Base-by-base conservation (phyloP, 169 alveolate species). In the Miamiensis avidus region DNA sequence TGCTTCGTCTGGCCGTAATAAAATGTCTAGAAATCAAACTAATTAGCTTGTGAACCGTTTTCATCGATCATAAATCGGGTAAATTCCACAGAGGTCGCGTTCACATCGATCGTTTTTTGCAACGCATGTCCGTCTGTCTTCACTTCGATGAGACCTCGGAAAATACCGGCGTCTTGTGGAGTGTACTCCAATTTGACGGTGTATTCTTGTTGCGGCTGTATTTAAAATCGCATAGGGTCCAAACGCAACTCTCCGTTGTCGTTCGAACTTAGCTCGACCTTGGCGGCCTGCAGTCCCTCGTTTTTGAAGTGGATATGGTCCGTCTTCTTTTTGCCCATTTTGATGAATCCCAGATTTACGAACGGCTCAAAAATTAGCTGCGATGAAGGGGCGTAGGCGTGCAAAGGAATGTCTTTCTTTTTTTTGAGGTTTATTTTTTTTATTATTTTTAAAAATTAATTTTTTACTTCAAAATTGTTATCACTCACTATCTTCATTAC, bases 1-100 rank as follows among this genome's bases (percentile, higher is more conserved):
- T 93, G 92, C 87, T 94, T 91, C 69, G 84, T 88, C 85, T 95
- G 92, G 0, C 98, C 98, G 92, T 92, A 94, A 89, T 95, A 95
- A 49, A 95, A 92, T 29, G 93, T 86, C 1, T 97, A 96, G 82
- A 95, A 95, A 85, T 94, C 92, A 34, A 94, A 89, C 33, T 93
- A 89, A 34, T 92, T 88, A 65, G 90, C 91, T 64, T 93, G 85
- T 26, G 93, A 94, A n/a, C 97, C 97, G 1, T 92, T 93, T 77
- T 94, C 96, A 81, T 94, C 97, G 69, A 94, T 92, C 16, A 94
- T 92, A 29, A 95, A 91, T 31, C 87, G 74, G 20, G 86, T 86
- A 34, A 86, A 86, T 34, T 86, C 90, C 4, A 86, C 84, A 1
- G 90, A 86, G 30, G 97, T 95, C 0, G 97, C 96, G 72, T 93